phyloP scores from a whole-genome alignment of 257 asterid species.

The Lycium barbarum region DNA sequence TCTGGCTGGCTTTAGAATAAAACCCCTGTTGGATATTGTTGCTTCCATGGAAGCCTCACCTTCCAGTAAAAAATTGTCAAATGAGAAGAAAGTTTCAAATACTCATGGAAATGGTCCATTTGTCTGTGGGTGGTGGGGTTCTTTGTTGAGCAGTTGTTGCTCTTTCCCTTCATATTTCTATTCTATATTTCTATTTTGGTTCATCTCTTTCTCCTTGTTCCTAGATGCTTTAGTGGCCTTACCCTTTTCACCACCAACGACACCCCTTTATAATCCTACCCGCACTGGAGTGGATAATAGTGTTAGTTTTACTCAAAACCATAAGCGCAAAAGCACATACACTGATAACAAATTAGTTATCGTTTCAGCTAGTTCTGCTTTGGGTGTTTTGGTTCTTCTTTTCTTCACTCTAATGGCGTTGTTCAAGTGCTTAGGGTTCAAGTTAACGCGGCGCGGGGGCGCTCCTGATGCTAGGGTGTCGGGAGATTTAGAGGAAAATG shows the following conservation, averaged over 20 bases:
- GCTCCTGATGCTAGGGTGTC: neutral
- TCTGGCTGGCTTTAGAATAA: neutral
- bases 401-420: conserved; percentile 1
- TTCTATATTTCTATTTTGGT: neutral
- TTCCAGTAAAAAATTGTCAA: neutral
- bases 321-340: neutral
- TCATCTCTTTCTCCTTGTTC: neutral
- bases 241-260: neutral
- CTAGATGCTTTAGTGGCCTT: no score
- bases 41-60: conserved; percentile 30
- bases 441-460: neutral
- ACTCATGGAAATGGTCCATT: neutral
- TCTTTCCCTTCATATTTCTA: conserved; percentile 9
- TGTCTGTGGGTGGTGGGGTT: conserved; percentile 36
- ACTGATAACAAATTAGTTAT: neutral
- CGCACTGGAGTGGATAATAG: neutral
- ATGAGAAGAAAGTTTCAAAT: neutral
- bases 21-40: neutral
- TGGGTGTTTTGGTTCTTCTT: neutral
- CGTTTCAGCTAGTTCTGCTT: neutral
- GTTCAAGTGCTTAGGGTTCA: conserved; percentile 18
- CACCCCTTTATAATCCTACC: neutral
- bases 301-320: neutral
- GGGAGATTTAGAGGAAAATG: neutral
- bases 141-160: conserved; percentile 23